Base-by-base conservation (phyloP, 2,329 filamentous ascomycete genomes). In the Immersiporthe knoxdaviesiana region DNA sequence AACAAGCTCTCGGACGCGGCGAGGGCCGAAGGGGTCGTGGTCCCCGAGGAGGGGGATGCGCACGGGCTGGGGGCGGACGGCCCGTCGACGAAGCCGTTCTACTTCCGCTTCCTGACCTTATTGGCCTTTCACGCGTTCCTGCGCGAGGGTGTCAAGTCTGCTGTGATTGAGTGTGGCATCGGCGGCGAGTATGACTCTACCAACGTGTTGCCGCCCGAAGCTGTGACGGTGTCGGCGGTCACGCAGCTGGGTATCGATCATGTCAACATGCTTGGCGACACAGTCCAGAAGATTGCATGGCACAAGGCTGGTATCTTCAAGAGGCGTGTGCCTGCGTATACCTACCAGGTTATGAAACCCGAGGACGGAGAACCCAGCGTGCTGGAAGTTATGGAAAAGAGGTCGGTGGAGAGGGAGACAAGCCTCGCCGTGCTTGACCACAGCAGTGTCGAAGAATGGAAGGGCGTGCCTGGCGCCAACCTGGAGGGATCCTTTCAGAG, bases 151-250 rank as follows among this genome's bases (percentile, higher is more conserved):
- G 90, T 97, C 0, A 85, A 90, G 72, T 89, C 89, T 24, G 94
- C 93, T 0, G 89, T 98, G 12, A 86, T 98, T 44, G 96, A 99
- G 80, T 97, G 93, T 75, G 96, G 96, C 0, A 97, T 98, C 72
- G 96, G 96, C 21, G 96, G 94, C 63, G 93, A 97, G 80, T 94
- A 94, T 75, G 95, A 98, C 76, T 91, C 92, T 37, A 99, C 96
- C 12, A 98, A 98, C 76, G 87, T 98, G 30, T 80, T 99, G 7
- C 84, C 84, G 0, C 67, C 81, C 0, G 83, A 85, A 14, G 84
- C 87, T 16, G 91, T 94, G 0, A 90, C 87, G 8, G 90, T 90
- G 1, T 87, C 89, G 1, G 92, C 91, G 0, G 89, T 97, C 50
- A 90, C 93, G 27, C 93, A 91, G 75, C 79, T 97, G 58, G 94